phyloP scores from a whole-genome alignment of 352 stramenopile species.

The Blastocystis sp. region DNA sequence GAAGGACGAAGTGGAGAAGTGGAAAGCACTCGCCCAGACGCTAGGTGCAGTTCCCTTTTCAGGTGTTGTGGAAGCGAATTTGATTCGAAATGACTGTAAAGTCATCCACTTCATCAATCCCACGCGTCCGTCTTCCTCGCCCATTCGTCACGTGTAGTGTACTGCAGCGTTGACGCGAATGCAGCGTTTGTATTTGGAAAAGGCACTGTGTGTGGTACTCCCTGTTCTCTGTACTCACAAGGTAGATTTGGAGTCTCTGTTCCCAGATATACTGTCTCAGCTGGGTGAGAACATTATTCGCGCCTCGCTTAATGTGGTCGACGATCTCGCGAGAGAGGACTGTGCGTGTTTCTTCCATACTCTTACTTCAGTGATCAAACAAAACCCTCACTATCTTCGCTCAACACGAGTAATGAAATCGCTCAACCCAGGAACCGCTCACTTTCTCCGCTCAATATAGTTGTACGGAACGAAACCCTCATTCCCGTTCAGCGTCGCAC shows the following conservation, averaged over 20 bases:
- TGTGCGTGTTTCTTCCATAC: not conserved
- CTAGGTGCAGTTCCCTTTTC: not conserved
- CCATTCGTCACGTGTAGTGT: not conserved
- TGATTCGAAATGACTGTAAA: not conserved
- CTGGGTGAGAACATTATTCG: not conserved
- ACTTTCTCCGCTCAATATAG: constrained; percentile 44
- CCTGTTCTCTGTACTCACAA: not conserved
- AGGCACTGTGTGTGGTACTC: not conserved
- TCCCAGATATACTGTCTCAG: not conserved
- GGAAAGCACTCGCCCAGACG: not conserved
- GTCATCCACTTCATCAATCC: not conserved
- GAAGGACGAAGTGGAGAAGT: not conserved
- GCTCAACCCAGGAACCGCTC: not conserved
- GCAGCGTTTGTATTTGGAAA: not conserved
- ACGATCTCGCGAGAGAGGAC: not conserved
- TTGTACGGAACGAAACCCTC: constrained; percentile 70
- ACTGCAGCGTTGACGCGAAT: not conserved
- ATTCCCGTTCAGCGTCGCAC: constrained; percentile 43
- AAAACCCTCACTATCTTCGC: too few relatives aligned
- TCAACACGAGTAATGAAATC: too few relatives aligned
- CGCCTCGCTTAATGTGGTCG: not conserved
- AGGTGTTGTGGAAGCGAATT: not conserved
- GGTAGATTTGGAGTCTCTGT: not conserved
- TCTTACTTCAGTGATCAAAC: too few relatives aligned
- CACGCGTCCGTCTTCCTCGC: not conserved